A percentile compares a stretch with the other conserved stretches of the same genome.
phyloP scores from a whole-genome alignment of 2,329 filamentous ascomycete species.

The Ascochyta viciae-villosae region DNA sequence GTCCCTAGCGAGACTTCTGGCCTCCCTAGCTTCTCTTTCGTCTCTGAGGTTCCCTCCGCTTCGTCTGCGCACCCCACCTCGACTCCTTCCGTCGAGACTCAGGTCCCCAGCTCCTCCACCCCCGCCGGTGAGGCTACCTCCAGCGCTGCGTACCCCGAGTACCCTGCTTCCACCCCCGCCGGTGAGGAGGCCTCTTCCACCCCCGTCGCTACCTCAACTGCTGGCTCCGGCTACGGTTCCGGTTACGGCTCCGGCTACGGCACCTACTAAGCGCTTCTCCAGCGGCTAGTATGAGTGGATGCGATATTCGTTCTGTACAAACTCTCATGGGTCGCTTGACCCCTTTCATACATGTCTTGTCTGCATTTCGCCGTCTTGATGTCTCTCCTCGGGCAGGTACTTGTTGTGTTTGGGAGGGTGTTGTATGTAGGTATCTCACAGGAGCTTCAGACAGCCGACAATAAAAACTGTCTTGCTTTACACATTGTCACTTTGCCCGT shows the following conservation, averaged over 20 bases:
- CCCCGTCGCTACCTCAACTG: conserved; percentile 21
- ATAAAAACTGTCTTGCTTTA: conserved; percentile 18
- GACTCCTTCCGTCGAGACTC: conserved; percentile 21
- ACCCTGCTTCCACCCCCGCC: conserved; percentile 18
- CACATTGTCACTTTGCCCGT: conserved; percentile 6
- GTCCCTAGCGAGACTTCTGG: conserved; percentile 26
- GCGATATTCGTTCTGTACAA: conserved; percentile 25
- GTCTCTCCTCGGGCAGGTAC: conserved; percentile 32
- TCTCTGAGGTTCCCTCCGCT: conserved; percentile 30
- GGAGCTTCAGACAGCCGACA: conserved; percentile 17
- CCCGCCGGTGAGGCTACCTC: conserved; percentile 21
- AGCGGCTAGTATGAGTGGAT: conserved; percentile 25
- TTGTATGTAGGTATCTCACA: conserved; percentile 26
- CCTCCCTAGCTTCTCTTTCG: conserved; percentile 35
- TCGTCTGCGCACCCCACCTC: conserved; percentile 9
- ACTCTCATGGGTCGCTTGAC: conserved; percentile 30
- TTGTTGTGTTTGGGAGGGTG: conserved; percentile 21
- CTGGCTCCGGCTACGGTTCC: conserved; percentile 25
- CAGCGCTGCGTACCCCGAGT: conserved; percentile 7
- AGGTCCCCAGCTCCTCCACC: conserved; percentile 22
- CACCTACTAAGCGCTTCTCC: conserved; percentile 31
- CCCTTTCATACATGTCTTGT: conserved; percentile 37
- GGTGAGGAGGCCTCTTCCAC: conserved; percentile 19
- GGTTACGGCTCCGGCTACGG: conserved; percentile 28
- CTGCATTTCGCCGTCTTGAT: conserved; percentile 26